Conservation (phyloP, 2,329 filamentous ascomycete species). For the Aureobasidium subglaciale region DNA sequence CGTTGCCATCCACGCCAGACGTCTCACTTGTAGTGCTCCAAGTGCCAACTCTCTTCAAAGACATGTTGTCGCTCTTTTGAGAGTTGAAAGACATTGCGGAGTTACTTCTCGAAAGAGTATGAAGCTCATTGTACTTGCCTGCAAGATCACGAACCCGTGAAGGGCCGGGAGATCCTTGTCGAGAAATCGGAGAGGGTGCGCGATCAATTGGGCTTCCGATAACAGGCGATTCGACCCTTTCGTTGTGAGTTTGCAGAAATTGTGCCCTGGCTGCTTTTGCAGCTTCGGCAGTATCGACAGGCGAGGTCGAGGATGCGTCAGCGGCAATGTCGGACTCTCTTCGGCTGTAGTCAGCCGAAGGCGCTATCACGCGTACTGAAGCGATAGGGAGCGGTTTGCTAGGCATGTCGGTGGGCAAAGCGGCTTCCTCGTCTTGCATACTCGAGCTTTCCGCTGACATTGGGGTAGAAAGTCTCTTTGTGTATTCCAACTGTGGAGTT, state of each 20-base stretch:
- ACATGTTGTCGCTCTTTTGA: slow-evolving; percentile 32
- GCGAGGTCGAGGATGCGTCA: slow-evolving; percentile 31
- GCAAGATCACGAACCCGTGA: slow-evolving; percentile 46
- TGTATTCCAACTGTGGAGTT: slow-evolving; percentile 46
- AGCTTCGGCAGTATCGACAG: slow-evolving; percentile 15
- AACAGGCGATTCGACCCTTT: background rate
- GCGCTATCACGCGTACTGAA: slow-evolving; percentile 6
- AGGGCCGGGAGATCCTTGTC: slow-evolving; percentile 25
- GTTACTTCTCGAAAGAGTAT: slow-evolving; percentile 37
- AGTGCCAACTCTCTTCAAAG: slow-evolving; percentile 20
- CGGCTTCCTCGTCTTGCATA: background rate
- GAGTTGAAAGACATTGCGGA: slow-evolving; percentile 40
- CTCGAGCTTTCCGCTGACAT: slow-evolving; percentile 16
- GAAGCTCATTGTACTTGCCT: slow-evolving; percentile 41
- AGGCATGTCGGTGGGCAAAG: background rate
- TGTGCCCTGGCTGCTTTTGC: slow-evolving; percentile 27
- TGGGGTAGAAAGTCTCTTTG: slow-evolving; percentile 23
- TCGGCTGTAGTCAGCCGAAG: slow-evolving; percentile 29
- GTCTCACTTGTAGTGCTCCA: slow-evolving; percentile 4
- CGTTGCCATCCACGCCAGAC: background rate
- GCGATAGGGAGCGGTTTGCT: background rate
- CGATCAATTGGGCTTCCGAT: background rate
- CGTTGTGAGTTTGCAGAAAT: slow-evolving; percentile 26
- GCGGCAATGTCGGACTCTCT: slow-evolving; percentile 34
- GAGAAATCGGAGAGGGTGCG: background rate